A percentile compares a stretch with the other conserved stretches of the same genome.
These are phyloP conservation scores for Mimosa bimucronata DNA, from an alignment of 306 rosid species.

Conservation along the genomic window DNA sequence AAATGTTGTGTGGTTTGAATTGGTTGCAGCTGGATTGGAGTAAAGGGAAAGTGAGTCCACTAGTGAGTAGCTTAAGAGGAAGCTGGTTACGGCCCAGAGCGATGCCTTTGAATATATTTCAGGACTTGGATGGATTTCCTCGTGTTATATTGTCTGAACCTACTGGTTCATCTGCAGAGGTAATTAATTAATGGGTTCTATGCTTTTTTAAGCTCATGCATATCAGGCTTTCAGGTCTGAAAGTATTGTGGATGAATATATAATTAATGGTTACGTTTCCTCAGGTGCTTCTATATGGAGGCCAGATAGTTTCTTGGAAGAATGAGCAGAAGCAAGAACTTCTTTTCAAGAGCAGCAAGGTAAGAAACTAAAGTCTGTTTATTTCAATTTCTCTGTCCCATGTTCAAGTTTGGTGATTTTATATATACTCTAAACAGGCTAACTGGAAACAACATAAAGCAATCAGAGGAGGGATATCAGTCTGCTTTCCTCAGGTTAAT, in stretches of 20 bases:
- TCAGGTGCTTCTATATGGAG: slow-evolving; percentile 82
- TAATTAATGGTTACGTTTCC: slow-evolving; percentile 22
- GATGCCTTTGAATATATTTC: slow-evolving; percentile 61
- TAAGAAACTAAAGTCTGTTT: slow-evolving; percentile 28
- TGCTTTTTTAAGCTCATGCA: not conserved
- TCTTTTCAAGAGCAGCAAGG: slow-evolving; percentile 82
- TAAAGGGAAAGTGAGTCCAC: slow-evolving; percentile 54
- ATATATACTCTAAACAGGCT: slow-evolving; percentile 46
- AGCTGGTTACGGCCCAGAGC: slow-evolving; percentile 37
- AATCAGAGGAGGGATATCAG: slow-evolving; percentile 78
- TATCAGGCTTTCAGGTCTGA: not conserved
- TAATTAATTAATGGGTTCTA: not conserved
- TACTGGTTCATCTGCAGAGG: slow-evolving; percentile 74
- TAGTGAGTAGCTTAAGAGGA: slow-evolving; percentile 41
- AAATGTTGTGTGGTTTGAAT: slow-evolving; percentile 33
- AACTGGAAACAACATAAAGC: slow-evolving; percentile 65
- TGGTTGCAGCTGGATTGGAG: slow-evolving; percentile 53
- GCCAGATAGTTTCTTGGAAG: slow-evolving; percentile 81
- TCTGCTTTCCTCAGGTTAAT: slow-evolving; percentile 69
- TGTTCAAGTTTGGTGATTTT: slow-evolving; percentile 11
- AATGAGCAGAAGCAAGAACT: slow-evolving; percentile 71
- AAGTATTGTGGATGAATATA: not conserved
- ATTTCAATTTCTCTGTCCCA: not conserved
- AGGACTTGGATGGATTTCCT: slow-evolving; percentile 57
- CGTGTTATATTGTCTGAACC: slow-evolving; percentile 65